Evolutionary conservation across 129 eudicot genomes (phyloP), one percentile per base, ranked within the genome.

Genomic region (Deinandra increscens): DNA sequence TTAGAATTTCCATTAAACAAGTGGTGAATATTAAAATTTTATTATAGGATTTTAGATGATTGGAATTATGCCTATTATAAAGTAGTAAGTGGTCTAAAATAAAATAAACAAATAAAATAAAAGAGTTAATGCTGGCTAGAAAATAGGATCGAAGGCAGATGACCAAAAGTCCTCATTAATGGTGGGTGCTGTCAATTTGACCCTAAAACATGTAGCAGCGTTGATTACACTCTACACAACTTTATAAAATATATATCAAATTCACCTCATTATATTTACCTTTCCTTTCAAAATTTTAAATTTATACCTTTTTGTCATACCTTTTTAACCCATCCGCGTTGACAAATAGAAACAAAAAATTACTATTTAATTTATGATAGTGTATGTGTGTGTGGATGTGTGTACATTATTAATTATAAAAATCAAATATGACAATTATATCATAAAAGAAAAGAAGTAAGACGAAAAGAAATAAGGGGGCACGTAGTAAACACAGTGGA

Each of bases 161-260:
- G 75, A 69, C 75, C 64, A 69, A 68, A 76, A 60, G 81, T 76
- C 81, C 38, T 69, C 75, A 69, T 69, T 64, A 69, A 69, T 69
- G 65, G 71, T 42, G 81, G 81, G 76, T 70, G 76, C 66, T 70
- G 81, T 62, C 81, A 69, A 77, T 50, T 77, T 77, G 76, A 63
- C 41, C 7, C 64, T 51, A 38, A 69, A 60, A 38, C 38, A 61
- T 49, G 65, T 26, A 45, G 37, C 51, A 68, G 23, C 70, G 64
- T 76, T 76, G 70, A 68, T 59, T 60, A 69, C 69, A 76, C 75
- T n/a, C 71, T 68, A 60, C 39, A 50, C 60, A 44, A 71, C 3
- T 20, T 42, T 59, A 69, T 31, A 3, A n/a, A 19, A 60, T 46
- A 2, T 22, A n/a, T 7, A 37, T 5, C 29, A 7, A 18, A 34